Percentiles rank a stretch among this genome's conserved stretches.
These are phyloP conservation scores for Trametes sp. DNA, from an alignment of 1,284 basidiomycete species.

Conservation along the genomic window DNA sequence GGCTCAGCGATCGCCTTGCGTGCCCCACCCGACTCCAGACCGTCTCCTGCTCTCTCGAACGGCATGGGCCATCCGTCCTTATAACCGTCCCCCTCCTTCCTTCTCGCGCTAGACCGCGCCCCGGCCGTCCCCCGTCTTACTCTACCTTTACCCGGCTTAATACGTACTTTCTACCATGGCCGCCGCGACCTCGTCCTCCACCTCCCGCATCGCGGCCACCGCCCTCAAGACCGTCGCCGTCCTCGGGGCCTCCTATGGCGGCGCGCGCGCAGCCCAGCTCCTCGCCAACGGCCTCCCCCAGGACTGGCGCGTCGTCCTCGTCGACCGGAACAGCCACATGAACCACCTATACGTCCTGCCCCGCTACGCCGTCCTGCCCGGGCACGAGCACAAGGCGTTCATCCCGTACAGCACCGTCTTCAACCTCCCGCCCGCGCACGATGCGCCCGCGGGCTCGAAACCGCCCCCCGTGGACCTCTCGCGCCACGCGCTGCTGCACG, in stretches of 20 bases:
- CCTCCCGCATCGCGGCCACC: neutral
- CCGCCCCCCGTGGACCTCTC: slow-evolving; percentile 12
- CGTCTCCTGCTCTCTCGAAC: neutral
- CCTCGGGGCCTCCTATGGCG: slow-evolving; percentile 69
- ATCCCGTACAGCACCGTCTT: slow-evolving; percentile 68
- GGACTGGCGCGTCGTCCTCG: slow-evolving; percentile 71
- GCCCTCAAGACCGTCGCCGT: slow-evolving; percentile 59
- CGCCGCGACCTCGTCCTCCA: neutral
- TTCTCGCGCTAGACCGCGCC: slow-evolving; percentile 24
- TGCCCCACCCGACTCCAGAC: slow-evolving; percentile 5
- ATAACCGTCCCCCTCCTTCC: slow-evolving; percentile 28
- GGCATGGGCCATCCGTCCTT: slow-evolving; percentile 13
- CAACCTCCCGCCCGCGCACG: slow-evolving; percentile 25
- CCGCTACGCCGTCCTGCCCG: slow-evolving; percentile 67
- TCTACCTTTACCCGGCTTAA: slow-evolving; percentile 31
- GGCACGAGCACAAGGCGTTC: slow-evolving; percentile 78
- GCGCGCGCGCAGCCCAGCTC: slow-evolving; percentile 61
- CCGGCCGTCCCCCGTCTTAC: slow-evolving; percentile 23
- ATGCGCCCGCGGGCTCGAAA: slow-evolving; percentile 9
- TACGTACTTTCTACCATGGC: slow-evolving; percentile 31
- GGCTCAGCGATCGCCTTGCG: slow-evolving; percentile 12
- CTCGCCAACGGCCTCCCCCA: slow-evolving; percentile 63
- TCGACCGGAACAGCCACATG: slow-evolving; percentile 65
- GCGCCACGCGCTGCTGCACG: slow-evolving; percentile 52
- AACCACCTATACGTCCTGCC: slow-evolving; percentile 68